These are phyloP conservation scores for Stentor roeselii DNA, from an alignment of 73 alveolate species.

Conservation along the genomic window DNA sequence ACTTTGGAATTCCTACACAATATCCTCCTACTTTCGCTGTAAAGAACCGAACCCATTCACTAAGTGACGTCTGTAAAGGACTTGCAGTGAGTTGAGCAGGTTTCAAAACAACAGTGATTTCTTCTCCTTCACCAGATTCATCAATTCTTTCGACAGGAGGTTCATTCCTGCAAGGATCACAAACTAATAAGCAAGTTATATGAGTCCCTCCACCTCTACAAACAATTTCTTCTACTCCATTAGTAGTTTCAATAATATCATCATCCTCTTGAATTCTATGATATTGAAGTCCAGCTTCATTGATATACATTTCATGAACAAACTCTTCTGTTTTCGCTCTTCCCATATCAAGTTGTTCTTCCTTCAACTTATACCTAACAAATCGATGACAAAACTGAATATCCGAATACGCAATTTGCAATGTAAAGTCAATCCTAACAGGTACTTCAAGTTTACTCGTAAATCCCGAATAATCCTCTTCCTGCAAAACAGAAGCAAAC, in stretches of 20 bases:
- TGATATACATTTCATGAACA: slow-evolving; percentile 35
- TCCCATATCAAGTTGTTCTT: slow-evolving; percentile 37
- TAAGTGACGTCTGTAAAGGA: slow-evolving; percentile 36
- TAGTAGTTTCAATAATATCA: slow-evolving; percentile 31
- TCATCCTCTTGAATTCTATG: slow-evolving; percentile 59
- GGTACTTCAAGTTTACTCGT: slow-evolving; percentile 9
- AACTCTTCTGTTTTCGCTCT: slow-evolving; percentile 47
- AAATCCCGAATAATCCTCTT: neutral
- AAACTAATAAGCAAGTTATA: slow-evolving; percentile 37
- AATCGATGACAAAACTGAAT: slow-evolving; percentile 82
- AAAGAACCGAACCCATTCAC: slow-evolving; percentile 53
- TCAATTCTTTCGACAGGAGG: slow-evolving; percentile 30
- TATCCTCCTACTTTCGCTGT: slow-evolving; percentile 35
- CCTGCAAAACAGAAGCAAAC: slow-evolving; percentile 8
- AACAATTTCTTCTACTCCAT: slow-evolving; percentile 27
- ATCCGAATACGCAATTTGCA: slow-evolving; percentile 80
- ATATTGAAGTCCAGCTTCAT: slow-evolving; percentile 51
- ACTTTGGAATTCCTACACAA: slow-evolving; percentile 46
- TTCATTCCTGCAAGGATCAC: slow-evolving; percentile 41
- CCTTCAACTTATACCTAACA: slow-evolving; percentile 61
- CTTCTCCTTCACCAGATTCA: slow-evolving; percentile 40
- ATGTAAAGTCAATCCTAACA: slow-evolving; percentile 34
- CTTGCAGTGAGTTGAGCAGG: slow-evolving; percentile 37
- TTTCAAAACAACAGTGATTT: slow-evolving; percentile 48
- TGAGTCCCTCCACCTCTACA: slow-evolving; percentile 35